Conservation (phyloP, 1,284 basidiomycete species). For the Athelia psychrophila region DNA sequence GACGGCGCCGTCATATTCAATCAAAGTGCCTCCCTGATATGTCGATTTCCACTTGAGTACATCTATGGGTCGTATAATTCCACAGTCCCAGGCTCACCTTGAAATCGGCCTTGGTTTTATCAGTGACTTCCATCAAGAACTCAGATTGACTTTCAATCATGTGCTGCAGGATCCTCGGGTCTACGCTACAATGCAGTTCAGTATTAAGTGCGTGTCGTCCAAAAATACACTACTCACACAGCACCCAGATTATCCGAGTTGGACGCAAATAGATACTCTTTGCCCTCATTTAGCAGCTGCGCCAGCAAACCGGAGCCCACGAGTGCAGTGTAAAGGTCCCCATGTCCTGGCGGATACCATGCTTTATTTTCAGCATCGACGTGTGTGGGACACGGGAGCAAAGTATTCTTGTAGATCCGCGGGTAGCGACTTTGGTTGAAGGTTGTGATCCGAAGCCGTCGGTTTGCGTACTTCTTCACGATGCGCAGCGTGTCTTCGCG, state of each 20-base stretch:
- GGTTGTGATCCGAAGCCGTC: conserved; percentile 92
- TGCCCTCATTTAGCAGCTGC: conserved; percentile 92
- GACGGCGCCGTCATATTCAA: conserved; percentile 94
- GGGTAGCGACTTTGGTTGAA: conserved; percentile 99
- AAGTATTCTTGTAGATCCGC: conserved; percentile 93
- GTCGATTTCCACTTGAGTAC: conserved; percentile 2
- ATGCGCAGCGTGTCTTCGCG: conserved; percentile 96
- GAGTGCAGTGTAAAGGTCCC: conserved; percentile 93
- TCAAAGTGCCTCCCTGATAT: conserved; percentile 91
- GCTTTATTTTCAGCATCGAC: conserved; percentile 92
- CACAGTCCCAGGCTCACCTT: conserved; percentile 48
- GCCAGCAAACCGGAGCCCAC: conserved; percentile 96
- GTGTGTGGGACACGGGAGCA: conserved; percentile 86
- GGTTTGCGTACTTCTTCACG: conserved; percentile 99
- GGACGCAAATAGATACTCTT: conserved; percentile 99
- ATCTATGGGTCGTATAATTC: conserved; percentile 2
- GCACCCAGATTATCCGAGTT: conserved; percentile 99
- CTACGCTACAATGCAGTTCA: conserved; percentile 48
- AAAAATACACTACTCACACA: conserved; percentile 76
- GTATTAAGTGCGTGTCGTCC: neutral
- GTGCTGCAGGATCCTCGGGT: conserved; percentile 83
- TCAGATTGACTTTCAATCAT: conserved; percentile 88
- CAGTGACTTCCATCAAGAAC: conserved; percentile 99
- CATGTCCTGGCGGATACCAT: conserved; percentile 99
- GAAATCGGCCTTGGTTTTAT: conserved; percentile 99